phyloP scores from a whole-genome alignment of 2,329 filamentous ascomycete genomes.

The Diaporthe humulicola region DNA sequence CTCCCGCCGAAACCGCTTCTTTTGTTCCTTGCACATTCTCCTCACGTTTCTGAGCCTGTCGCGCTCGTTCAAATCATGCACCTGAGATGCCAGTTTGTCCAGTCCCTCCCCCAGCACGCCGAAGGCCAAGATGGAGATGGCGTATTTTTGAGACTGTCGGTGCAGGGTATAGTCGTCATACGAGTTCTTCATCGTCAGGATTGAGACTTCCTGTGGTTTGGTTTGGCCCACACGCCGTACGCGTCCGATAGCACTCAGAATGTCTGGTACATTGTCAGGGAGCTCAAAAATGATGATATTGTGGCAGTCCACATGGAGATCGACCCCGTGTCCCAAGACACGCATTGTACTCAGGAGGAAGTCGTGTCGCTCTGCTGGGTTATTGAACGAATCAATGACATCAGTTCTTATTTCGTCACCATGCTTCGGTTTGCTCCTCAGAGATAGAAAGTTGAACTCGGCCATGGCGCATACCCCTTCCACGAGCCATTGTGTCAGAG shows the following conservation, averaged over 20 bases:
- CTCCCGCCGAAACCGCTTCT: fast-evolving
- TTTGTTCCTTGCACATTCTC: fast-evolving
- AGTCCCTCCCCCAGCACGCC: background rate
- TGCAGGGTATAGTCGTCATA: conserved; percentile 6
- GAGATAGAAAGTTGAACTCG: conserved; percentile 18
- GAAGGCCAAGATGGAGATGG: background rate
- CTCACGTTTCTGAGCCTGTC: background rate
- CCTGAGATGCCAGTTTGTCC: background rate
- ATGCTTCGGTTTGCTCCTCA: conserved; percentile 5
- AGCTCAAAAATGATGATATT: conserved; percentile 27
- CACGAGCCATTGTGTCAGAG: conserved; percentile 21
- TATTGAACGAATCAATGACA: background rate
- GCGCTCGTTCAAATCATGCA: background rate
- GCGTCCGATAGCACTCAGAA: conserved; percentile 19
- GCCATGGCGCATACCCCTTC: conserved; percentile 21
- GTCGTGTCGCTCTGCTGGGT: background rate
- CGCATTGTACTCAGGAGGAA: conserved; percentile 1
- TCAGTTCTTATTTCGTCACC: background rate
- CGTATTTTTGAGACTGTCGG: background rate
- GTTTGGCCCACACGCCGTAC: conserved; percentile 1
- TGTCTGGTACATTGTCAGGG: background rate
- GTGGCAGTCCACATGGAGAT: conserved; percentile 17
- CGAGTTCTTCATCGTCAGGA: background rate
- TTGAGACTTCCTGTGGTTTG: background rate
- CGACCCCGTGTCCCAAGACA: conserved; percentile 10